A percentile compares a stretch with the other conserved stretches of the same genome.
Conservation (phyloP, 192 early-diverging fungal genomes). For the Backusella parvicylindrica region DNA sequence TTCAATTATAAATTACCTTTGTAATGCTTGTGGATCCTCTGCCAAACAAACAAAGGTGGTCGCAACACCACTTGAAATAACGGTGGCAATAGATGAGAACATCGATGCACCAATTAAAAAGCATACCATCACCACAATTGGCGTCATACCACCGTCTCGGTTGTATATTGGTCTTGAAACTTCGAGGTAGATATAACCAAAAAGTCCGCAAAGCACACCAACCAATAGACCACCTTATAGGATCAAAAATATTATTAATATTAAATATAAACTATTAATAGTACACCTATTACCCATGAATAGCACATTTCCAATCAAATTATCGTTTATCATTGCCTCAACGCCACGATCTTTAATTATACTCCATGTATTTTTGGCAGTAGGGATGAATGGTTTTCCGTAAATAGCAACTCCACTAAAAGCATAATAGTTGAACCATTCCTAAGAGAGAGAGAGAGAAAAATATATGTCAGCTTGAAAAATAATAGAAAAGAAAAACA, state of each 20-base stretch:
- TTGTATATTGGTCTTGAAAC: constrained; percentile 29
- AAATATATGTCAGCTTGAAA: not conserved
- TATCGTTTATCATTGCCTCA: constrained; percentile 84
- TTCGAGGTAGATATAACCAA: constrained; percentile 46
- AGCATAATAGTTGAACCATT: constrained; percentile 84
- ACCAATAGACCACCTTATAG: constrained; percentile 37
- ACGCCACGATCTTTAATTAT: constrained; percentile 76
- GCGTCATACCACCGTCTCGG: constrained; percentile 22
- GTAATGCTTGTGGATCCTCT: constrained; percentile 68
- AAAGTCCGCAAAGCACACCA: constrained; percentile 44
- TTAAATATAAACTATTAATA: constrained; percentile 6
- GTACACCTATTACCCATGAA: constrained; percentile 63
- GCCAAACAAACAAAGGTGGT: constrained; percentile 94
- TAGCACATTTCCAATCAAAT: constrained; percentile 83
- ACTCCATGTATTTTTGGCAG: constrained; percentile 81
- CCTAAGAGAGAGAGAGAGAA: constrained; percentile 8
- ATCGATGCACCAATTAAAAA: constrained; percentile 81
- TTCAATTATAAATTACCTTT: not conserved
- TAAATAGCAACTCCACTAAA: constrained; percentile 92
- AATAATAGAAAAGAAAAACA: not conserved
- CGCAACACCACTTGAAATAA: constrained; percentile 79
- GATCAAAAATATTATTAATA: constrained; percentile 4
- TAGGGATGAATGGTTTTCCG: constrained; percentile 64
- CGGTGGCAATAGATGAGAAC: constrained; percentile 75
- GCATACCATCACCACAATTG: constrained; percentile 56